Base-by-base conservation (phyloP, 176 grass and related monocot genomes). In the Lolium rigidum region DNA sequence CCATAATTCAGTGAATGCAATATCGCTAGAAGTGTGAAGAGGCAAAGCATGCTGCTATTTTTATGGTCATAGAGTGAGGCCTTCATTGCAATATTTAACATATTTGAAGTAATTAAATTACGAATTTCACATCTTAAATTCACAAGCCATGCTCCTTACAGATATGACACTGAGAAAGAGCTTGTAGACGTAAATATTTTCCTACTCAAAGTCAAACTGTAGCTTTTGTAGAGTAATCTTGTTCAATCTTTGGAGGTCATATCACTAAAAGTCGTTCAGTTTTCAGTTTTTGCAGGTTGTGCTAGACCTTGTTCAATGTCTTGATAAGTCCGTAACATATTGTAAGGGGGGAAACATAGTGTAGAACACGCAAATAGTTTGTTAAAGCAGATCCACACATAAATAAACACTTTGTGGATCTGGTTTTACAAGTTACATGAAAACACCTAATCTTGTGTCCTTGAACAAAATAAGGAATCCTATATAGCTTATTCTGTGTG, bases 11-110 rank as follows among this genome's bases (percentile, higher is more conserved):
- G 52, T 82, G 79, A 55, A 84, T 55, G 50, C 9, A 63, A 77
- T 51, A 76, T 39, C 46, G 59, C 85, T 82, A 82, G 37, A 86
- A 86, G 5, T 91, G 35, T 63, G 47, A 15, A 50, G 16, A 85
- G 37, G 3, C 46, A 54, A 13, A 16, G 31, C 55, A 51, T 26
- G 10, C 20, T 50, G 50, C 12, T 60, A 59, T 61, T 59, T 74
- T 41, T 49, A 70, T 73, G 43, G 71, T 78, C 31, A 51, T 70
- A 86, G 17, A 82, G 57, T 37, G 9, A 61, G 57, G 20, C 49
- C 62, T 61, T 59, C 10, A 11, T 63, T 3, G 41, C 25, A 39
- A 60, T 48, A 25, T 49, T 74, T 20, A 64, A 50, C 48, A 67
- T 48, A 13, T 80, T 10, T 72, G 41, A 51, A 11, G 28, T 63